Base-by-base conservation (phyloP, 495 filamentous ascomycete species). In the Astrocystis sublimbata region DNA sequence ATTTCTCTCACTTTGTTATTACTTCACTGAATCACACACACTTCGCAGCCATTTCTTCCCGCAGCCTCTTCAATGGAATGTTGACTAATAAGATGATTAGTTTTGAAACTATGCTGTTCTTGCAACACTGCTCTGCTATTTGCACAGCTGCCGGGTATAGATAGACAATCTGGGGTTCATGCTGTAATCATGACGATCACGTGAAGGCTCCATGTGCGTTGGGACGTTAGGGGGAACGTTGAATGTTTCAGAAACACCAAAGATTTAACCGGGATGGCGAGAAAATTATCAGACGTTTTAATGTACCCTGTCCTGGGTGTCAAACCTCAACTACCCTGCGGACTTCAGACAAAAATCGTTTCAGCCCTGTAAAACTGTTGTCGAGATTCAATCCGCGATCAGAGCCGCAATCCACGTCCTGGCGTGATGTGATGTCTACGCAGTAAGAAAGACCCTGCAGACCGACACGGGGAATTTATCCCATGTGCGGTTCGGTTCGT, bases 361-460 rank as follows among this genome's bases (percentile, higher is more conserved):
- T 52, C 46, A 52, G 46, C 46, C 47, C 40, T 60, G 58, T 60
- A 35, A 60, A 51, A 60, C 46, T 31, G n/a, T 36, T 36, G 2
- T 10, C 23, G 24, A 24, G 35, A 40, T 33, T 45, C 1, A 60
- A 17, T 40, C 43, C 30, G 45, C n/a, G 45, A 60, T 33, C 35
- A 4, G 50, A 17, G 28, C 43, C 30, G 45, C n/a, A 35, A 60
- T 35, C 43, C 43, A 50, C 33, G 57, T n/a, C 31, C 21, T 60
- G 43, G 43, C 45, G 30, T 30, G 21, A 19, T 50, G 9, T 49
- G 21, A 50, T n/a, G n/a, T n/a, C n/a, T n/a, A n/a, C n/a, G n/a
- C n/a, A n/a, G n/a, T 15, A 50, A 47, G 23, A 19, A 28, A 24
- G 36, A 51, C 31, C 46, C 46, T 60, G 46, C 36, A 52, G 24